Conservation (phyloP, 192 early-diverging fungal genomes). For the Backusella morwellensis region DNA sequence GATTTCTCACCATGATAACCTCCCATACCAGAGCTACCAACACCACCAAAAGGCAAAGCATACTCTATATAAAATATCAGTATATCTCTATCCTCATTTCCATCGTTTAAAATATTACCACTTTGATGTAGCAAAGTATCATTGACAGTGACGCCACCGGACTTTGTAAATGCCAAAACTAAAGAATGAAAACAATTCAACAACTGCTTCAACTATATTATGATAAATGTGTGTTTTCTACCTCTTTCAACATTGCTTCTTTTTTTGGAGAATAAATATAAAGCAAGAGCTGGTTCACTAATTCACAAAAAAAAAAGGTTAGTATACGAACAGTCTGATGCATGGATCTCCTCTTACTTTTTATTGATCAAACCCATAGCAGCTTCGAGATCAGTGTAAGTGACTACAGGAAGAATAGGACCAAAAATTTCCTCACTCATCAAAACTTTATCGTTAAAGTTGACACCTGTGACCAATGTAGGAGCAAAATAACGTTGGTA, state of each 20-base stretch:
- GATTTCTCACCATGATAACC: constrained; percentile 78
- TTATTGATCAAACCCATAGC: constrained; percentile 61
- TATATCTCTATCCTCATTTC: not conserved
- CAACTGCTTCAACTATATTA: no score
- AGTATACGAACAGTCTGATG: not conserved
- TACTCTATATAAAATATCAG: constrained; percentile 19
- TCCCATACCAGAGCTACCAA: constrained; percentile 84
- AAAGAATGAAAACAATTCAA: not conserved
- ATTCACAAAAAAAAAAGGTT: not conserved
- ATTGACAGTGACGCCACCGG: constrained; percentile 79
- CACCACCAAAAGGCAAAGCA: constrained; percentile 81
- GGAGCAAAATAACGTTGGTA: constrained; percentile 76
- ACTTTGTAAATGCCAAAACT: constrained; percentile 66
- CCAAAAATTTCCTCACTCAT: constrained; percentile 93
- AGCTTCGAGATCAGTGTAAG: constrained; percentile 59
- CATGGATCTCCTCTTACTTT: constrained; percentile 5
- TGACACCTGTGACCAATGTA: constrained; percentile 74
- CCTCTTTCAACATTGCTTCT: constrained; percentile 3
- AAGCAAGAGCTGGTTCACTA: constrained; percentile 24
- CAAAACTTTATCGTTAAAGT: constrained; percentile 44
- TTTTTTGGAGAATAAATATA: constrained; percentile 35
- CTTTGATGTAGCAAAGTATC: constrained; percentile 70
- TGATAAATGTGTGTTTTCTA: not conserved
- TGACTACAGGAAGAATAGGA: constrained; percentile 81
- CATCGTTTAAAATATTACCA: constrained; percentile 38